These are phyloP conservation scores for Rhinocladiella mackenziei DNA, from an alignment of 2,329 filamentous ascomycete genomes.

Conservation along the genomic window DNA sequence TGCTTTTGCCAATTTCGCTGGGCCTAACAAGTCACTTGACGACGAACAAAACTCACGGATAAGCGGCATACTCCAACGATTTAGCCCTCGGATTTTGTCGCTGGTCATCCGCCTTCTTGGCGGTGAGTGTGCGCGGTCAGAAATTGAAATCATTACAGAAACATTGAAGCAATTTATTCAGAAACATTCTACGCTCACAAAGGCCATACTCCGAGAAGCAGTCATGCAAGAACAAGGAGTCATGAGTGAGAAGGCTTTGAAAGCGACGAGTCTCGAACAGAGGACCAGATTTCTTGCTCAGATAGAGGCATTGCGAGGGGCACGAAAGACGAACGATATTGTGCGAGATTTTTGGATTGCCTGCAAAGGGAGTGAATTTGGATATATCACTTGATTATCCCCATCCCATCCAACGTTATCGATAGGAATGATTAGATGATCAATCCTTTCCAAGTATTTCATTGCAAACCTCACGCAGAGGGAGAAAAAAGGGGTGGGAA, in stretches of 20 bases:
- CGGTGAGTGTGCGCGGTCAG: slow-evolving; percentile 44
- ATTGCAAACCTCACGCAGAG: too few relatives aligned
- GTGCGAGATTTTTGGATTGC: slow-evolving; percentile 44
- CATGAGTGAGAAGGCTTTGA: slow-evolving; percentile 20
- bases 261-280: slow-evolving; percentile 35
- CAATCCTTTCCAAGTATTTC: too few relatives aligned
- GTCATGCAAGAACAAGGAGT: slow-evolving; percentile 33
- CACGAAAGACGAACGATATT: slow-evolving; percentile 38
- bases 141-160: slow-evolving; percentile 42
- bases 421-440: too few relatives aligned
- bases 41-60: slow-evolving; percentile 13
- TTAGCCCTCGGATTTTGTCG: slow-evolving; percentile 37
- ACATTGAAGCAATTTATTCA: slow-evolving; percentile 41
- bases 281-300: slow-evolving; percentile 42
- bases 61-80: slow-evolving; percentile 30
- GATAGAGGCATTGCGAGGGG: slow-evolving; percentile 38
- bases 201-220: slow-evolving; percentile 37
- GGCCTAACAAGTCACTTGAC: slow-evolving; percentile 9
- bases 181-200: slow-evolving; percentile 40
- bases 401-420: too few relatives aligned
- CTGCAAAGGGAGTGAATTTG: slow-evolving; percentile 38
- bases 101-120: slow-evolving; percentile 41
- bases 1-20: slow-evolving; percentile 36
- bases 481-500: too few relatives aligned
- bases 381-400: slow-evolving; percentile 28